phyloP scores from a whole-genome alignment of 176 grass and related monocot species.

The Triticum timopheevii region DNA sequence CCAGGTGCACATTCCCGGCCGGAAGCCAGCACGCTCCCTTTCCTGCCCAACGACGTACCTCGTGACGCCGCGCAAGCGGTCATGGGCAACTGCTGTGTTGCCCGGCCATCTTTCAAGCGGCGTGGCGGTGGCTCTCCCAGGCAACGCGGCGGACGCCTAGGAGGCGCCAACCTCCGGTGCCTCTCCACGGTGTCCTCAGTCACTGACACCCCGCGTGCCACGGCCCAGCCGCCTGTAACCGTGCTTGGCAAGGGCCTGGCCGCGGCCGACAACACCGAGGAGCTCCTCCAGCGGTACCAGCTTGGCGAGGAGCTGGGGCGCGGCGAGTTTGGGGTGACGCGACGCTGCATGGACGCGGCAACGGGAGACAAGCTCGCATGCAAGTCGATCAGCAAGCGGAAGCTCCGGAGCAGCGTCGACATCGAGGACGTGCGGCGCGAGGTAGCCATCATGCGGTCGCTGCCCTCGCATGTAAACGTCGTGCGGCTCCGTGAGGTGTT shows the following conservation, averaged over 20 bases:
- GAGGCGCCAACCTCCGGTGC: conserved; percentile 32
- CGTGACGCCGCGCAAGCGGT: not conserved
- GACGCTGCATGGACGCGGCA: conserved; percentile 33
- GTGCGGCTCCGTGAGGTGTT: conserved; percentile 62
- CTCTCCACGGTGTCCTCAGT: conserved; percentile 38
- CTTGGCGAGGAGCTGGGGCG: conserved; percentile 56
- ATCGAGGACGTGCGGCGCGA: conserved; percentile 62
- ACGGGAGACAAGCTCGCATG: conserved; percentile 42
- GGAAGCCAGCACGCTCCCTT: not conserved
- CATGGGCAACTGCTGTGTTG: conserved; percentile 63
- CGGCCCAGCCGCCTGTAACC: not conserved
- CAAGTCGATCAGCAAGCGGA: conserved; percentile 66
- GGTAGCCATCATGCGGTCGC: conserved; percentile 56
- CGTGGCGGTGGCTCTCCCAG: not conserved
- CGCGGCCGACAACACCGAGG: not conserved
- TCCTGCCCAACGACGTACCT: not conserved
- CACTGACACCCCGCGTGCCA: not conserved
- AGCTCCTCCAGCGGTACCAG: conserved; percentile 43
- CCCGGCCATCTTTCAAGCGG: conserved; percentile 29
- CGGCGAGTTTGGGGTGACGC: conserved; percentile 62
- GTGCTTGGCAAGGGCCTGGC: conserved; percentile 30
- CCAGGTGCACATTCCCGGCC: not conserved
- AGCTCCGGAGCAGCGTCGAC: conserved; percentile 49
- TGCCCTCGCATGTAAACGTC: conserved; percentile 56
- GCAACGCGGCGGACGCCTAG: conserved; percentile 27